Percentiles rank a stretch among this genome's conserved stretches.
These are phyloP conservation scores for Lepiota brunneoincarnata DNA, from an alignment of 768 basidiomycete genomes.

Conservation along the genomic window DNA sequence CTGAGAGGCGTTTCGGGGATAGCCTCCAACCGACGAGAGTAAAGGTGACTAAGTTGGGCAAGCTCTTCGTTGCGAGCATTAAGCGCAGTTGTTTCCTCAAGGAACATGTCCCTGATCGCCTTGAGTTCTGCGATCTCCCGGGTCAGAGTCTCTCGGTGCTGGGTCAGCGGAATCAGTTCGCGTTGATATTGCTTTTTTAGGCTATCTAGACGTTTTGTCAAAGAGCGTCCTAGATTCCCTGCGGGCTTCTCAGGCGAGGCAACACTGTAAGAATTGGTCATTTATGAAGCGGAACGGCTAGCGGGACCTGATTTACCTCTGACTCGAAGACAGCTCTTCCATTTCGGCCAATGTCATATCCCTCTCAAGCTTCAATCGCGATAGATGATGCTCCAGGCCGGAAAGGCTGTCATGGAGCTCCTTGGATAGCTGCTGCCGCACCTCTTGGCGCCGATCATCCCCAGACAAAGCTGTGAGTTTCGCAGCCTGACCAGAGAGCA, in stretches of 20 bases:
- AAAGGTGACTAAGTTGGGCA: constrained; percentile 81
- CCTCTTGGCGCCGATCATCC: constrained; percentile 73
- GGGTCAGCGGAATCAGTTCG: constrained; percentile 81
- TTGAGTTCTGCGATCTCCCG: constrained; percentile 87
- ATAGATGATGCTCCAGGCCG: constrained; percentile 81
- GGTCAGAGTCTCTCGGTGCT: constrained; percentile 73
- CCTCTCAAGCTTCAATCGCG: constrained; percentile 83
- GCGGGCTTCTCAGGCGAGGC: constrained; percentile 35
- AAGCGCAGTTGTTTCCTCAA: constrained; percentile 90
- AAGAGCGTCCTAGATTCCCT: constrained; percentile 56
- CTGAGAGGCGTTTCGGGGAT: constrained; percentile 34
- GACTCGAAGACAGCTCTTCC: constrained; percentile 79
- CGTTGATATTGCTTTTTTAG: constrained; percentile 86
- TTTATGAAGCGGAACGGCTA: constrained; percentile 10
- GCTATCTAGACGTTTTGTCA: constrained; percentile 82
- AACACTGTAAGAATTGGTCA: constrained; percentile 19
- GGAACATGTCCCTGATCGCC: constrained; percentile 78
- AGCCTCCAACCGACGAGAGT: constrained; percentile 73
- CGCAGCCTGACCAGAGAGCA: constrained; percentile 88
- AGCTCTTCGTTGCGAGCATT: constrained; percentile 93
- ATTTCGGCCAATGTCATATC: constrained; percentile 93
- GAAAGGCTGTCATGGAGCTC: constrained; percentile 76
- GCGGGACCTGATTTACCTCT: constrained; percentile 48
- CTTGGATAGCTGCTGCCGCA: constrained; percentile 74
- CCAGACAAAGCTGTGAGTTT: constrained; percentile 82